phyloP scores from a whole-genome alignment of 768 basidiomycete species.

The Trichaptum fuscoviolaceum region DNA sequence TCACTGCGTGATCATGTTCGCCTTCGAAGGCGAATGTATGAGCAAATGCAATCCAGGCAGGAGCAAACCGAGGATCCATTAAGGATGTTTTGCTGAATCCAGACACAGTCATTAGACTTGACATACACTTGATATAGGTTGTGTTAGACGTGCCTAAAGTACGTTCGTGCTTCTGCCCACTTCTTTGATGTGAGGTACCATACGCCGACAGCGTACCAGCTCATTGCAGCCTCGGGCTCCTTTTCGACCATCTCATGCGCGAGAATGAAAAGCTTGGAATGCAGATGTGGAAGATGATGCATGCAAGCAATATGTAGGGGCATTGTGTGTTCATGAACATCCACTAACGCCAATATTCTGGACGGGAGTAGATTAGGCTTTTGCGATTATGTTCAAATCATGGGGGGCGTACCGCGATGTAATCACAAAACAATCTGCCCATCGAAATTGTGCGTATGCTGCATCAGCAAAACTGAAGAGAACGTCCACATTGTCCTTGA shows the following conservation, averaged over 20 bases:
- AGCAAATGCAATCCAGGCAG: constrained; percentile 97
- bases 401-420: constrained; percentile 59
- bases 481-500: constrained; percentile 91
- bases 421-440: constrained; percentile 90
- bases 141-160: constrained; percentile 72
- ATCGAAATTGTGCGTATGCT: constrained; percentile 80
- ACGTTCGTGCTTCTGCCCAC: constrained; percentile 88
- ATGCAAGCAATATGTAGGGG: constrained; percentile 97
- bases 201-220: constrained; percentile 98
- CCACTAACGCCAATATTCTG: constrained; percentile 82
- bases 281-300: constrained; percentile 89
- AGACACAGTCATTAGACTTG: constrained; percentile 9
- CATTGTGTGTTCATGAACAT: constrained; percentile 84
- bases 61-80: constrained; percentile 94
- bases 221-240: constrained; percentile 88
- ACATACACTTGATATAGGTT: neutral
- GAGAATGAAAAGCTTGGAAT: constrained; percentile 90
- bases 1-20: constrained; percentile 97
- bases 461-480: constrained; percentile 88
- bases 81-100: constrained; percentile 81
- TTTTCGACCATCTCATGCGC: constrained; percentile 95
- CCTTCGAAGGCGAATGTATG: constrained; percentile 97
- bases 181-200: constrained; percentile 89
- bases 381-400: constrained; percentile 2
- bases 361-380: neutral